A percentile compares a stretch with the other conserved stretches of the same genome.
Conservation (phyloP, 1,284 basidiomycete species). For the Malassezia sp. region DNA sequence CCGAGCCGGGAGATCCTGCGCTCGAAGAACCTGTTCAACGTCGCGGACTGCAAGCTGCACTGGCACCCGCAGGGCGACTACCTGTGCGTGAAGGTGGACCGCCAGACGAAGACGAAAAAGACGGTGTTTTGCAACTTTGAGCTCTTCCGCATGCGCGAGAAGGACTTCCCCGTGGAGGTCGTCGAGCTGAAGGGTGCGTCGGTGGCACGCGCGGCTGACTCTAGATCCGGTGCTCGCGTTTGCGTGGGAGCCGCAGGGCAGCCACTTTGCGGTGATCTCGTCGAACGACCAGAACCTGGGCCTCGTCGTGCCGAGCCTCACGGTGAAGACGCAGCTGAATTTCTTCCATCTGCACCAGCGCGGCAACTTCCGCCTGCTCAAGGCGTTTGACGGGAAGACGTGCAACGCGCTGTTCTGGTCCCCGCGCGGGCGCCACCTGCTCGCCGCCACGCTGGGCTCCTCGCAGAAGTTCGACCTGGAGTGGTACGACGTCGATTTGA, state of each 20-base stretch:
- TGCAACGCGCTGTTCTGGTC: conserved; percentile 97
- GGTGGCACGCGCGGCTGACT: no score
- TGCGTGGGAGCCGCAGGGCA: conserved; percentile 95
- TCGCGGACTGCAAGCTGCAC: conserved; percentile 93
- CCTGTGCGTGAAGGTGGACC: conserved; percentile 97
- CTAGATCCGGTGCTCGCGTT: conserved; percentile 92
- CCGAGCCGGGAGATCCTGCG: conserved; percentile 74
- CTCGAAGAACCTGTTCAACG: conserved; percentile 96
- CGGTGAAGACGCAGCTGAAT: conserved; percentile 88
- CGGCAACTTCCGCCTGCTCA: conserved; percentile 85
- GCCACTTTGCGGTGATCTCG: conserved; percentile 89
- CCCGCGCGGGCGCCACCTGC: conserved; percentile 86
- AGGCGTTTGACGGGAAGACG: conserved; percentile 69
- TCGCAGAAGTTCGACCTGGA: conserved; percentile 92
- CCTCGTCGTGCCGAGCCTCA: conserved; percentile 71
- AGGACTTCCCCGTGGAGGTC: conserved; percentile 95
- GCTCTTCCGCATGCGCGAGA: conserved; percentile 93
- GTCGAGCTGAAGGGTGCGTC: conserved; percentile 96
- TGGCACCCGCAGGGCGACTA: conserved; percentile 99
- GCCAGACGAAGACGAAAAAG: conserved; percentile 98
- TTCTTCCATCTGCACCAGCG: conserved; percentile 95
- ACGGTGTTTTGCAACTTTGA: conserved; percentile 97
- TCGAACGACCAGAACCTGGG: conserved; percentile 86
- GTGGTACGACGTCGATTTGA: conserved; percentile 98
- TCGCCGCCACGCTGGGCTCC: conserved; percentile 88